Evolutionary conservation across 2,329 filamentous ascomycete species (phyloP).

Genomic region (Plectosphaerella cucumerina): DNA sequence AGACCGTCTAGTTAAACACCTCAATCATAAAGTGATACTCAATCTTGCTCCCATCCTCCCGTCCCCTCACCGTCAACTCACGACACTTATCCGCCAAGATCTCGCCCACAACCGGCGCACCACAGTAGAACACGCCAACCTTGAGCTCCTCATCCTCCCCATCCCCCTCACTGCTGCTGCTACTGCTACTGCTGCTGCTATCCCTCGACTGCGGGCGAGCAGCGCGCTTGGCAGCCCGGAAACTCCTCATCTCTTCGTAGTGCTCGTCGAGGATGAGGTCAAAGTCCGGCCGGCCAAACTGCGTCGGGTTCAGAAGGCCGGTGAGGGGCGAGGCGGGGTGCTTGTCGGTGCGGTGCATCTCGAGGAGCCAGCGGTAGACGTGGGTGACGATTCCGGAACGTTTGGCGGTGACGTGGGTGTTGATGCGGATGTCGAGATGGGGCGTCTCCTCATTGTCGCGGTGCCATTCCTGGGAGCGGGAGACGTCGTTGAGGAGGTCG

Average conservation of each 20-base stretch:
- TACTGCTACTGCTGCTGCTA: not conserved
- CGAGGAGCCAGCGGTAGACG: slow-evolving; percentile 52
- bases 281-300: slow-evolving; percentile 52
- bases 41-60: slow-evolving; percentile 46
- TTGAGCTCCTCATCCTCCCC: slow-evolving; percentile 32
- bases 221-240: slow-evolving; percentile 18
- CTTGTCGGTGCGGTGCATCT: slow-evolving; percentile 47
- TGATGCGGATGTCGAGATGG: slow-evolving; percentile 48
- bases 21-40: slow-evolving; percentile 56
- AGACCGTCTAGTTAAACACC: slow-evolving; percentile 38
- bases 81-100: slow-evolving; percentile 51
- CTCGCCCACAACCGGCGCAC: slow-evolving; percentile 50
- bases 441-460: slow-evolving; percentile 24
- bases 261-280: slow-evolving; percentile 47
- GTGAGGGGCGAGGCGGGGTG: slow-evolving; percentile 50
- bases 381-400: slow-evolving; percentile 48
- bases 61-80: slow-evolving; percentile 43
- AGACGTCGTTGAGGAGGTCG: slow-evolving; percentile 47
- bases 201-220: slow-evolving; percentile 8
- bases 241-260: slow-evolving; percentile 46
- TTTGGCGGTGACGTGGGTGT: slow-evolving; percentile 53
- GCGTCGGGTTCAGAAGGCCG: slow-evolving; percentile 46
- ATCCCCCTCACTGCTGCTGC: not conserved
- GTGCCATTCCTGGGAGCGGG: slow-evolving; percentile 30
- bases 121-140: slow-evolving; percentile 54